Base-by-base conservation (phyloP, 352 stramenopile genomes). In the Pythium aristosporum region DNA sequence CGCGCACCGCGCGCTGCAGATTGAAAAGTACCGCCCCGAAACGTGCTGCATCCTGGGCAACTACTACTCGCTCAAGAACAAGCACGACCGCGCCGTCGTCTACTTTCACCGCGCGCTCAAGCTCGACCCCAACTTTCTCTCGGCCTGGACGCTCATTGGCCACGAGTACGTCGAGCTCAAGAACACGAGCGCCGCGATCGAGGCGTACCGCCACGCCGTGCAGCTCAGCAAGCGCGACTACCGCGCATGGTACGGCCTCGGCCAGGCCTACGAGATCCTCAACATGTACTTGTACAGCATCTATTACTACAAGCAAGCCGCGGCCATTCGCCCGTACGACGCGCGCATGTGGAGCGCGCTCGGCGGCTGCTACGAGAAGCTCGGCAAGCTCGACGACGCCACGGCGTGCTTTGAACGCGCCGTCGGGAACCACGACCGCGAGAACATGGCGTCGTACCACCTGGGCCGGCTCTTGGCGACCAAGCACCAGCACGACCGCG, bases 141-240 rank as follows among this genome's bases (percentile, higher is more conserved):
- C 89, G 37, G 96, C 97, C 0, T 99, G 97, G 96, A 99, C 96
- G 32, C 81, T 99, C 10, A 98, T 99, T 61, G 97, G 97, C 12
- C 97, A 99, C 76, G 97, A 99, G 75, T 99, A 98, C 75, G 88
- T 99, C 32, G 97, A 99, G 76, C 93, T 99, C 82, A 99, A 98
- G 74, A 99, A 99, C 74, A 98, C 96, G 34, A 94, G 92, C 50
- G 94, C 94, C 10, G 97, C 97, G 15, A 97, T 99, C 55, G 96
- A 99, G 75, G 89, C 92, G 4, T 99, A 99, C 69, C 91, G 96
- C 21, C 86, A 96, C 52, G 97, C 96, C 2, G 75, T 90, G 51
- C 91, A 98, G 71, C 86, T 99, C 13, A 97, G 92, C 68, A 79
- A 84, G 16, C 79, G 89, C 23, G 97, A 99, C 70, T 99, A 99